Conservation (phyloP, 2,329 filamentous ascomycete genomes). For the Ceratocystis huliohia region DNA sequence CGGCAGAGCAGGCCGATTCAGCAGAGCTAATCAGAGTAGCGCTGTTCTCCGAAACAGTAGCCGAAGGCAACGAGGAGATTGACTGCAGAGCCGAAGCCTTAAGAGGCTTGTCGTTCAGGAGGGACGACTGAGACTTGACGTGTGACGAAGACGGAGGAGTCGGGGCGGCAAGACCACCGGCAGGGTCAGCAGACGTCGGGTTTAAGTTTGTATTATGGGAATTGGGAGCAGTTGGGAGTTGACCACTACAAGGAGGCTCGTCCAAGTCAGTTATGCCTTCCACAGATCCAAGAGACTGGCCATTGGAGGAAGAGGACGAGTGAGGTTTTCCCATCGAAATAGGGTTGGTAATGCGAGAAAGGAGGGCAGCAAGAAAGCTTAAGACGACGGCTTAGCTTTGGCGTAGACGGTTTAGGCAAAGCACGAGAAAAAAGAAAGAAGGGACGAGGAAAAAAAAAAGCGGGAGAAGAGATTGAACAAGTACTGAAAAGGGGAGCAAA, state of each 20-base stretch:
- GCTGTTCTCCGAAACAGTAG: conserved; percentile 14
- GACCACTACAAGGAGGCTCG: conserved; percentile 22
- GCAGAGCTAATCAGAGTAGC: conserved; percentile 17
- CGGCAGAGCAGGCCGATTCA: conserved; percentile 10
- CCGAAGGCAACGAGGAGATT: conserved; percentile 13
- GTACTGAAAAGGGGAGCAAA: not conserved
- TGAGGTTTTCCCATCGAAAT: conserved; percentile 23
- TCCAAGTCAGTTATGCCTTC: conserved; percentile 22
- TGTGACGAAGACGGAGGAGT: conserved; percentile 1
- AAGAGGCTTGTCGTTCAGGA: conserved; percentile 3
- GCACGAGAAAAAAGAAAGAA: not conserved
- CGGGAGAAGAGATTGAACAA: not conserved
- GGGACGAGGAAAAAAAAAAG: not conserved
- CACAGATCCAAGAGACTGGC: conserved; percentile 22
- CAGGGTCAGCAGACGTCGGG: conserved; percentile 1
- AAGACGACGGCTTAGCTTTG: not conserved
- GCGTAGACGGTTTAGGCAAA: not conserved
- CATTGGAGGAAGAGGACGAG: conserved; percentile 22
- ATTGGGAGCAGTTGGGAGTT: conserved; percentile 13
- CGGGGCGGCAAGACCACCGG: not conserved
- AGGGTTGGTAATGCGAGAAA: conserved; percentile 13
- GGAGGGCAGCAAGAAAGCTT: conserved; percentile 11
- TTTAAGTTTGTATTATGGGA: not conserved
- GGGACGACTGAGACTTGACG: not conserved
- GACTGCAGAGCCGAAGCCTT: conserved; percentile 7